A percentile compares a stretch with the other conserved stretches of the same genome.
phyloP scores from a whole-genome alignment of 2,329 filamentous ascomycete species.

The Neurospora sp. region DNA sequence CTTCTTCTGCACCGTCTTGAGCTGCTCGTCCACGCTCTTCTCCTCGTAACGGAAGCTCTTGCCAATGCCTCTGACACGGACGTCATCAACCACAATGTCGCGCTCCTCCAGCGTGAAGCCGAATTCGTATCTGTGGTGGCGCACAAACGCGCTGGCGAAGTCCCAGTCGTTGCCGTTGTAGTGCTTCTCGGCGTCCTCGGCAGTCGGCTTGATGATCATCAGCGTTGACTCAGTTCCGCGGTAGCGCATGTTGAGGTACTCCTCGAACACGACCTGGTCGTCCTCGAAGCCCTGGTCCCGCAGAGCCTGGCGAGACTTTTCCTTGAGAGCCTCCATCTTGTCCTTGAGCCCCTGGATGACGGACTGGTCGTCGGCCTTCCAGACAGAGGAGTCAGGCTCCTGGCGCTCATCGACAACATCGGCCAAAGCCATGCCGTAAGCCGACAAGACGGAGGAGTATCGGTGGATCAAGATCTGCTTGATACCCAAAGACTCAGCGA shows the following conservation, averaged over 20 bases:
- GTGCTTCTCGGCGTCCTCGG: constrained; percentile 47
- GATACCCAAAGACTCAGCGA: constrained; percentile 75
- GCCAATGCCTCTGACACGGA: constrained; percentile 78
- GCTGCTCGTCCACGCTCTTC: constrained; percentile 74
- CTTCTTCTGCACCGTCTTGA: constrained; percentile 56
- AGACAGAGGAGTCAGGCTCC: constrained; percentile 58
- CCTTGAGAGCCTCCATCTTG: constrained; percentile 72
- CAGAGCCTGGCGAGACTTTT: constrained; percentile 59
- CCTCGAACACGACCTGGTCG: constrained; percentile 69
- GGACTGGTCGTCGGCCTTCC: constrained; percentile 43
- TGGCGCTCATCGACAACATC: constrained; percentile 90
- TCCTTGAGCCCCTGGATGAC: constrained; percentile 52
- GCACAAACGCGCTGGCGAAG: constrained; percentile 74
- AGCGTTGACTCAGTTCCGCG: constrained; percentile 82
- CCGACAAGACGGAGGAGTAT: constrained; percentile 82
- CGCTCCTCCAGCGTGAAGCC: constrained; percentile 77
- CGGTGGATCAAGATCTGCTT: constrained; percentile 76
- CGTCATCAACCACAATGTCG: constrained; percentile 84
- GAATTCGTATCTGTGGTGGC: constrained; percentile 86
- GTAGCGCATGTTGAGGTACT: constrained; percentile 91
- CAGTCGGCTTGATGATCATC: constrained; percentile 71
- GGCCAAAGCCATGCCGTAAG: constrained; percentile 86
- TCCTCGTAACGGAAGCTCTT: constrained; percentile 75
- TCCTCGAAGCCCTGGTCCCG: constrained; percentile 70
- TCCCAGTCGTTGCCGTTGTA: constrained; percentile 63